phyloP scores from a whole-genome alignment of 768 basidiomycete genomes.

The Leccinum subgranulosum region DNA sequence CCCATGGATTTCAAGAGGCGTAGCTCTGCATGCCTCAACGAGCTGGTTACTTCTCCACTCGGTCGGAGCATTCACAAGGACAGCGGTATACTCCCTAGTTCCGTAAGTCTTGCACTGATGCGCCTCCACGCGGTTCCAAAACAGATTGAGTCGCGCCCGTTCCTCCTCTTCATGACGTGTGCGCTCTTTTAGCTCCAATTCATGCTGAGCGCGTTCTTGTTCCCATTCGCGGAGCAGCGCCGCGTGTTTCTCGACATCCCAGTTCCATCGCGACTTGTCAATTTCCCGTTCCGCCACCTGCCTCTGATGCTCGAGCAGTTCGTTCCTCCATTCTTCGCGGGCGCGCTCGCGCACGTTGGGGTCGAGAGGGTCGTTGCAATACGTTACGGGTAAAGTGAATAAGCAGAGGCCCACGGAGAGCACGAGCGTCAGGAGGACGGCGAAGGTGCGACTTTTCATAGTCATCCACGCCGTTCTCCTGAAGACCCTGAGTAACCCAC shows the following conservation, averaged over 20 bases:
- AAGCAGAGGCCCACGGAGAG: background rate
- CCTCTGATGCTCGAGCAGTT: background rate
- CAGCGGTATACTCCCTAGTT: constrained; percentile 28
- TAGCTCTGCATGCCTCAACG: constrained; percentile 27
- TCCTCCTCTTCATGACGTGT: constrained; percentile 26
- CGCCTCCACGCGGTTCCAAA: constrained; percentile 16
- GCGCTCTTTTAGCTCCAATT: constrained; percentile 7
- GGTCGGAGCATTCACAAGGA: constrained; percentile 25
- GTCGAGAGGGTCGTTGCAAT: background rate
- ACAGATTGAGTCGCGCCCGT: constrained; percentile 26
- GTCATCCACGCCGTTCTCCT: too few species aligned
- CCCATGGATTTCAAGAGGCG: constrained; percentile 24
- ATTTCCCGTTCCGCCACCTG: background rate
- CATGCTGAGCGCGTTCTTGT: constrained; percentile 6
- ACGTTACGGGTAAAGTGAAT: background rate
- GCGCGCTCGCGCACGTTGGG: background rate
- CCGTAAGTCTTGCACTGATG: constrained; percentile 25
- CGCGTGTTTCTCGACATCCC: background rate
- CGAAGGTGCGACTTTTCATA: too few species aligned
- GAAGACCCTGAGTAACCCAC: too few species aligned
- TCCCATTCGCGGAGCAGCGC: constrained; percentile 2
- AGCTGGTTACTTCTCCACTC: constrained; percentile 13
- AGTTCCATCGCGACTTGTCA: background rate
- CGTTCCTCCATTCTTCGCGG: background rate
- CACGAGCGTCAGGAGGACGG: background rate